phyloP scores from a whole-genome alignment of 176 grass and related monocot genomes.

The Oryza meyeriana region DNA sequence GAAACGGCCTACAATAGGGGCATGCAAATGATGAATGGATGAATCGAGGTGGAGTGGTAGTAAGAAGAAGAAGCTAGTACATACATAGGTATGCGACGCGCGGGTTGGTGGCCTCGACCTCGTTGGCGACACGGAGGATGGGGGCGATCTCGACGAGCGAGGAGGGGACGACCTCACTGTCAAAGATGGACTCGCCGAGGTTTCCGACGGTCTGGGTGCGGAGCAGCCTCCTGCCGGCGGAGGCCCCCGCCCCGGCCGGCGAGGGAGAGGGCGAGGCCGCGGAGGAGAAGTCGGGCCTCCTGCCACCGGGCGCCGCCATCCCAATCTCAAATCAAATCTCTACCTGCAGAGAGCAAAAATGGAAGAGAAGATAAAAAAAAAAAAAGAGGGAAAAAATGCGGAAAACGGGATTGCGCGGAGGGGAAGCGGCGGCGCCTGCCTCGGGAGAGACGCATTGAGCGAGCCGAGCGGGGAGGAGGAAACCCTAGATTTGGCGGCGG shows the following conservation, averaged over 20 bases:
- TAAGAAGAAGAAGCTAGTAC: neutral
- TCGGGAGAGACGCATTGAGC: neutral
- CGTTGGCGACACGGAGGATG: slow-evolving; percentile 78
- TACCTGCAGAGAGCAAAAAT: neutral
- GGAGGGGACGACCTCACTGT: slow-evolving; percentile 77
- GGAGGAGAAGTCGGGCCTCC: slow-evolving; percentile 11
- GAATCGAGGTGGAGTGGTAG: neutral
- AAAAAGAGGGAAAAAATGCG: neutral
- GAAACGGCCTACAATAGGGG: slow-evolving; percentile 54
- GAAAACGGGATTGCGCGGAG: neutral
- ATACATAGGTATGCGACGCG: slow-evolving; percentile 85
- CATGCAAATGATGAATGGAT: no score
- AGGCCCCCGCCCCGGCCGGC: slow-evolving; percentile 14
- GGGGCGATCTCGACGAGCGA: slow-evolving; percentile 67
- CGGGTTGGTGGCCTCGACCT: slow-evolving; percentile 61
- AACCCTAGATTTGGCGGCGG: neutral
- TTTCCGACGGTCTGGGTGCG: slow-evolving; percentile 61
- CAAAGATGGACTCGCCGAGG: slow-evolving; percentile 53
- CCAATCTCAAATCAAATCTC: neutral
- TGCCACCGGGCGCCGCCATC: slow-evolving; percentile 14
- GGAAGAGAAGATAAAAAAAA: neutral
- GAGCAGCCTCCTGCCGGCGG: slow-evolving; percentile 34
- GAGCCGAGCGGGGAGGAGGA: neutral
- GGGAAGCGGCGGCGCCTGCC: neutral
- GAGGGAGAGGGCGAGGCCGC: slow-evolving; percentile 33